These are phyloP conservation scores for Cladosporium austrohemisphaericum DNA, from an alignment of 2,329 filamentous ascomycete species.

Conservation along the genomic window DNA sequence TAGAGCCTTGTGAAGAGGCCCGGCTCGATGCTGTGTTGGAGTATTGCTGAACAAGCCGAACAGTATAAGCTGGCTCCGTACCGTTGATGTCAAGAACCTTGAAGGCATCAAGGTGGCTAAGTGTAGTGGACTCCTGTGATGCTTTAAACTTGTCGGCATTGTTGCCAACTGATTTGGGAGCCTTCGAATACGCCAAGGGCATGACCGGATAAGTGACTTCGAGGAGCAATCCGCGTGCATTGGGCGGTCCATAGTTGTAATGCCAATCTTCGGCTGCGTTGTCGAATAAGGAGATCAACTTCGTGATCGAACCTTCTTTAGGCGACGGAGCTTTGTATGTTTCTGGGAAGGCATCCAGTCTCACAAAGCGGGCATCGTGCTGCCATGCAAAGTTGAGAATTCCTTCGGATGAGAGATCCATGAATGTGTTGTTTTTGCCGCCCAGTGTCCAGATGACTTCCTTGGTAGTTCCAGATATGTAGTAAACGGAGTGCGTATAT, in stretches of 20 bases:
- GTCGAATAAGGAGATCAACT: conserved; percentile 51
- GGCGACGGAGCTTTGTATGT: conserved; percentile 23
- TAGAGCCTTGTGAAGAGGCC: conserved; percentile 48
- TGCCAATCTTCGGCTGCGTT: conserved; percentile 47
- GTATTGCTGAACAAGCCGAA: conserved; percentile 29
- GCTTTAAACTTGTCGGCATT: neutral
- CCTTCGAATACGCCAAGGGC: neutral
- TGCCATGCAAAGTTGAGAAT: conserved; percentile 34
- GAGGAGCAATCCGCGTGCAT: conserved; percentile 31
- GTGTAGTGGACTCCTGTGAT: neutral
- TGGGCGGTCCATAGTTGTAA: conserved; percentile 28
- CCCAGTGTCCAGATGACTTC: conserved; percentile 47
- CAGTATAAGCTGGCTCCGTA: conserved; percentile 27
- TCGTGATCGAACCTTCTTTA: conserved; percentile 32
- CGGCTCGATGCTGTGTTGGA: conserved; percentile 29
- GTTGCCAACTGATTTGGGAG: neutral
- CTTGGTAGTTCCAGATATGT: conserved; percentile 42
- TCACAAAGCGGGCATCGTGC: conserved; percentile 31
- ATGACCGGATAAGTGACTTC: conserved; percentile 30
- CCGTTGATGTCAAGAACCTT: conserved; percentile 28
- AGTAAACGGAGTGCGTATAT: conserved; percentile 42
- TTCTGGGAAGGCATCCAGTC: conserved; percentile 25
- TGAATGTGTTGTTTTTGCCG: conserved; percentile 41
- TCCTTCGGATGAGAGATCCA: conserved; percentile 27
- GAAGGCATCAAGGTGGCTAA: conserved; percentile 19